A percentile compares a stretch with the other conserved stretches of the same genome.
phyloP scores from a whole-genome alignment of 768 basidiomycete genomes.

The Leccinum variicolor region DNA sequence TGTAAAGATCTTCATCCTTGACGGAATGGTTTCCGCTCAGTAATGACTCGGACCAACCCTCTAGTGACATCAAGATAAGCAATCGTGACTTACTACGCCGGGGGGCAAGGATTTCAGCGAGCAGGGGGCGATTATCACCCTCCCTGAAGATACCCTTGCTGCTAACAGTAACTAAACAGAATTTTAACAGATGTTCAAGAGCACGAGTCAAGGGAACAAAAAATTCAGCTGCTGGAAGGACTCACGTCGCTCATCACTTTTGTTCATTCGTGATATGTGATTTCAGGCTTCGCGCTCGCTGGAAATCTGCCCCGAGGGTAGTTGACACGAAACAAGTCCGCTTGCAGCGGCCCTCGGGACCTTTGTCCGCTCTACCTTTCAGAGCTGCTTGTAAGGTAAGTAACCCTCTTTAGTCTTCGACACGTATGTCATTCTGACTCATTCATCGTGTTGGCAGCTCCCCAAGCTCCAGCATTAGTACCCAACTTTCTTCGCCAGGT shows the following conservation, averaged over 20 bases:
- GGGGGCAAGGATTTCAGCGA: slow-evolving; percentile 32
- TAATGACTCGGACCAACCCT: slow-evolving; percentile 5
- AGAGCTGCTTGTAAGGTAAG: slow-evolving; percentile 38
- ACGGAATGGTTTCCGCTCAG: slow-evolving; percentile 32
- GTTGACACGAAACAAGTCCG: background rate
- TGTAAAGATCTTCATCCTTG: slow-evolving; percentile 33
- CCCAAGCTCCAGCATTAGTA: slow-evolving; percentile 42
- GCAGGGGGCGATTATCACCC: slow-evolving; percentile 33
- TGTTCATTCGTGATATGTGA: slow-evolving; percentile 32
- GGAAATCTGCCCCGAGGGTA: slow-evolving; percentile 31
- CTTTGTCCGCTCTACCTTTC: slow-evolving; percentile 40
- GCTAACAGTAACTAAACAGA: background rate
- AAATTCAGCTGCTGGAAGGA: background rate
- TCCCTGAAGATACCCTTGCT: slow-evolving; percentile 33
- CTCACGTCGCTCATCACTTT: slow-evolving; percentile 37
- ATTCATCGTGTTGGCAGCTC: slow-evolving; percentile 35
- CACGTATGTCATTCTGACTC: slow-evolving; percentile 39
- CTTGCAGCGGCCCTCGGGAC: slow-evolving; percentile 40
- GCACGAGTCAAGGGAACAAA: background rate
- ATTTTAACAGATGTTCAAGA: slow-evolving; percentile 20
- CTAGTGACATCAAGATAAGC: background rate
- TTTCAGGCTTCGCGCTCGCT: slow-evolving; percentile 25
- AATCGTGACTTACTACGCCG: slow-evolving; percentile 28
- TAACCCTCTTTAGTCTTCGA: slow-evolving; percentile 37
- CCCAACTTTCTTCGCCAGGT: slow-evolving; percentile 31